Evolutionary conservation across 371 early-diverging fungal species (phyloP).

Genomic region (Mortierella sp.): DNA sequence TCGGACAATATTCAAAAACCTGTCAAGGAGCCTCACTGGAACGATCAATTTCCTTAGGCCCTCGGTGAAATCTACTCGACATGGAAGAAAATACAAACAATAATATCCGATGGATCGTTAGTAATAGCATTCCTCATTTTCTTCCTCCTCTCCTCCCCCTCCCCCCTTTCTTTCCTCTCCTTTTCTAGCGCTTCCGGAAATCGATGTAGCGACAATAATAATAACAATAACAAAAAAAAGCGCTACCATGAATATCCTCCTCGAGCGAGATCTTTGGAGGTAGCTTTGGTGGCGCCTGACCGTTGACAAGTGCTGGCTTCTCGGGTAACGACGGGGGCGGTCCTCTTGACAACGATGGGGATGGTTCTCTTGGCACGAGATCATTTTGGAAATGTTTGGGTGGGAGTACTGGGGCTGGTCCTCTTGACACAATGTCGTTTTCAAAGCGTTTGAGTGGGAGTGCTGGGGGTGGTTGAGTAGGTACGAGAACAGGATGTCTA

Average conservation of each 20-base stretch:
- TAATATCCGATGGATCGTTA: no score
- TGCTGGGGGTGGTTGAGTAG: no score
- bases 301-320: slow-evolving; percentile 13
- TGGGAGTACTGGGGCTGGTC: slow-evolving; percentile 20
- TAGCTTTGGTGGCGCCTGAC: slow-evolving; percentile 28
- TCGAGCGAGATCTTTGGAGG: slow-evolving; percentile 41
- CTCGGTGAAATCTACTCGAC: slow-evolving; percentile 31
- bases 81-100: background rate
- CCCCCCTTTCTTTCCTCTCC: no score
- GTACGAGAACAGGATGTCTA: no score
- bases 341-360: no score
- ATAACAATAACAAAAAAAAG: background rate
- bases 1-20: slow-evolving; percentile 80
- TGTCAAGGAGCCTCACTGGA: slow-evolving; percentile 67
- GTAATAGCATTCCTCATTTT: no score
- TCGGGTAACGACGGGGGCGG: slow-evolving; percentile 32
- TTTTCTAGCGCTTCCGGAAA: no score
- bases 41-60: slow-evolving; percentile 72
- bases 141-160: no score
- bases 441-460: no score
- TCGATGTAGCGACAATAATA: no score
- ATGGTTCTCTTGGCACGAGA: slow-evolving; percentile 14
- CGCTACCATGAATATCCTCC: slow-evolving; percentile 44
- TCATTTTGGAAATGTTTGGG: no score
- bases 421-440: slow-evolving; percentile 7